phyloP scores from a whole-genome alignment of 2,329 filamentous ascomycete species.

The Colletotrichum cordylinicola region DNA sequence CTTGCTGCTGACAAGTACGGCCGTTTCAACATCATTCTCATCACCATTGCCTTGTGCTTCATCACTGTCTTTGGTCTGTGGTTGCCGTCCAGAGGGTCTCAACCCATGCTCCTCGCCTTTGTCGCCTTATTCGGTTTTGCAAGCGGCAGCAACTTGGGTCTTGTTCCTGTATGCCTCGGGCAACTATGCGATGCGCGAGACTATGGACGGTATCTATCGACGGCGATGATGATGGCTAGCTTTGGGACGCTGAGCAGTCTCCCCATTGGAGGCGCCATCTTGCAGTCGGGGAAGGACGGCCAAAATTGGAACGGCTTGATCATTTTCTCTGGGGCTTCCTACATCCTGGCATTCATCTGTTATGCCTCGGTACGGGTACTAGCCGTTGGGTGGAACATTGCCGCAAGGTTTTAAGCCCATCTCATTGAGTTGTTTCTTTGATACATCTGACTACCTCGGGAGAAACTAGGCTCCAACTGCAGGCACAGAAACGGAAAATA shows the following conservation, averaged over 20 bases:
- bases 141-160: constrained; percentile 77
- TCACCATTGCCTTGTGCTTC: constrained; percentile 65
- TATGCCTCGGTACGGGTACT: constrained; percentile 14
- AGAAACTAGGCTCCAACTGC: not conserved
- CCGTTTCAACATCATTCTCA: constrained; percentile 81
- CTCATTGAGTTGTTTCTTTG: not conserved
- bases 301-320: constrained; percentile 18
- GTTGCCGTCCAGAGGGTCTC: constrained; percentile 64
- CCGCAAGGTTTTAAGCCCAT: not conserved
- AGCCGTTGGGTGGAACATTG: constrained; percentile 14
- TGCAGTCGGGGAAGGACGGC: constrained; percentile 1
- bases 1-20: constrained; percentile 78
- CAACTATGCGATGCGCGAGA: constrained; percentile 79
- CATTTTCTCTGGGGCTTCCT: constrained; percentile 14
- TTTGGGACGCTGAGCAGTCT: constrained; percentile 66
- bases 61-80: constrained; percentile 68
- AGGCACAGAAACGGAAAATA: constrained; percentile 32
- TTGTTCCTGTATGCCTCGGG: constrained; percentile 81
- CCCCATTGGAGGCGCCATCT: constrained; percentile 46
- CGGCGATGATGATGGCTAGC: constrained; percentile 78
- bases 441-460: not conserved
- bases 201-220: constrained; percentile 79
- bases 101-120: constrained; percentile 70
- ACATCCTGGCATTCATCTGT: constrained; percentile 18
- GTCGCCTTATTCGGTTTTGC: constrained; percentile 79